Percentiles rank a stretch among this genome's conserved stretches.
phyloP scores from a whole-genome alignment of 1,284 basidiomycete species.

The Sanghuangporus sanghuang region DNA sequence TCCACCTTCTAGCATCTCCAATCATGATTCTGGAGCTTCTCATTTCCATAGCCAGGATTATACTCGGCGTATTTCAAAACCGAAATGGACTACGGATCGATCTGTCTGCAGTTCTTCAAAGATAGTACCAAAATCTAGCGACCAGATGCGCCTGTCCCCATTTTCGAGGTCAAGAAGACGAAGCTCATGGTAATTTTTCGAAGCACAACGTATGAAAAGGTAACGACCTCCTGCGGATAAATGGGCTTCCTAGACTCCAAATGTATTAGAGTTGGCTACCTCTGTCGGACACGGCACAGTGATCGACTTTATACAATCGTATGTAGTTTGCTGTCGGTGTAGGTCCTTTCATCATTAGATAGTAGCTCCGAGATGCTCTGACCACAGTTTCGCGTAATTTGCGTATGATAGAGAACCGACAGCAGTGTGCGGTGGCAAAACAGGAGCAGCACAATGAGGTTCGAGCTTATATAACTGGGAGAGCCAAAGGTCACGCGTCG shows the following conservation, averaged over 20 bases:
- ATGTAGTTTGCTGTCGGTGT: background rate
- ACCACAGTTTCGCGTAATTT: background rate
- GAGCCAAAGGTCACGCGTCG: background rate
- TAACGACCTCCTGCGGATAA: background rate
- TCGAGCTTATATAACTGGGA: background rate
- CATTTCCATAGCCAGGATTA: background rate
- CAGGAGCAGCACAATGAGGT: conserved; percentile 1
- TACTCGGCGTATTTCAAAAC: background rate
- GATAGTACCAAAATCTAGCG: background rate
- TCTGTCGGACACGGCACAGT: background rate
- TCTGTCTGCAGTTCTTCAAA: no score
- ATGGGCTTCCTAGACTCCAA: background rate
- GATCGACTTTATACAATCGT: background rate
- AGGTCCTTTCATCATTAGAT: background rate
- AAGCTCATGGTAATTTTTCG: background rate
- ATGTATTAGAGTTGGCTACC: background rate
- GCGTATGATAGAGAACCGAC: background rate
- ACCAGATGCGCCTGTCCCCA: background rate
- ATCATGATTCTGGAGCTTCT: background rate
- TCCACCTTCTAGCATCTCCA: background rate
- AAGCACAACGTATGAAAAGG: background rate
- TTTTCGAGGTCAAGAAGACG: background rate
- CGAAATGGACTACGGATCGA: background rate
- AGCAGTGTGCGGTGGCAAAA: background rate
- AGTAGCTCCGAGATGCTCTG: background rate